These are phyloP conservation scores for Craterostigma plantagineum DNA, from an alignment of 257 asterid species.

Conservation along the genomic window DNA sequence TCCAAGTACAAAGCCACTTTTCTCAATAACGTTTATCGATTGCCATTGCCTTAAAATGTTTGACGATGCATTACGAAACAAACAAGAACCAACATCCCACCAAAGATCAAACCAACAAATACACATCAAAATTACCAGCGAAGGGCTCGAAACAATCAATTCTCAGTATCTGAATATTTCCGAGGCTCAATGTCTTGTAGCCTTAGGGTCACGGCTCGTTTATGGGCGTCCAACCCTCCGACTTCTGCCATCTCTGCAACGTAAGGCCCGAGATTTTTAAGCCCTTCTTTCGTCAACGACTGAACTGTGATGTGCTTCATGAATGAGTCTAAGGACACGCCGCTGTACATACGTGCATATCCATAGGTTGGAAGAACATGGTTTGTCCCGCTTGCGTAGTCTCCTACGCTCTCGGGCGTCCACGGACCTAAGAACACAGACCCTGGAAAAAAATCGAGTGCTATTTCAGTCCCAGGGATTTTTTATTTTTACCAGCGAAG, in stretches of 20 bases:
- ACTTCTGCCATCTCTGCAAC: slow-evolving; percentile 89
- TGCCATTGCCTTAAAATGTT: no score
- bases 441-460: slow-evolving; percentile 25
- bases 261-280: slow-evolving; percentile 72
- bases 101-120: no score
- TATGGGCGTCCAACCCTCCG: slow-evolving; percentile 95
- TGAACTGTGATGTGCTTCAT: slow-evolving; percentile 78
- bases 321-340: slow-evolving; percentile 81
- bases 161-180: slow-evolving; percentile 11
- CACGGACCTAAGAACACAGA: slow-evolving; percentile 79
- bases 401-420: slow-evolving; percentile 96
- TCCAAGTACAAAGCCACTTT: no score
- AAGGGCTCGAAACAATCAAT: neutral
- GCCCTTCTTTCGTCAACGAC: slow-evolving; percentile 78
- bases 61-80: no score
- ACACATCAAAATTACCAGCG: no score
- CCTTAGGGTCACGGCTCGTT: slow-evolving; percentile 84
- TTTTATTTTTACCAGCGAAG: no score
- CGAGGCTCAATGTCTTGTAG: slow-evolving; percentile 69
- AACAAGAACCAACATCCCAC: no score
- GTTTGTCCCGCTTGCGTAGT: slow-evolving; percentile 89
- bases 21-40: no score
- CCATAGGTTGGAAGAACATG: slow-evolving; percentile 97
- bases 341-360: slow-evolving; percentile 84
- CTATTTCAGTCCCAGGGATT: no score